Base-by-base conservation (phyloP, 805 yeast species). In the Saturnispora halmiae region DNA sequence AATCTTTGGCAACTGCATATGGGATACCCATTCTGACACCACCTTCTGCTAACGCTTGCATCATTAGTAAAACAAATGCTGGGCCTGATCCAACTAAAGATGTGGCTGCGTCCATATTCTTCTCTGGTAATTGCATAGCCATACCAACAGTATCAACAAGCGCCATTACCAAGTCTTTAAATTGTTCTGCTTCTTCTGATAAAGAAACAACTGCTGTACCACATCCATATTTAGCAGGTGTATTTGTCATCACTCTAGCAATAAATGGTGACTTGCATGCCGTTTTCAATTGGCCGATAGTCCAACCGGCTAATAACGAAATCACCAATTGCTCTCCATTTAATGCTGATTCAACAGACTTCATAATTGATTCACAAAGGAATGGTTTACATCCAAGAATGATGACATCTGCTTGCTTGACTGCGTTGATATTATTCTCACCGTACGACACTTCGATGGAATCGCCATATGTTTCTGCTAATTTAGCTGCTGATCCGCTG, bases 11-110 rank as follows among this genome's bases (percentile, higher is more conserved):
- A 44, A 79, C 78, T 32, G 79, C 79, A 54, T 75, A 81, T 19
- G 96, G 96, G 48, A 92, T 74, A 1, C 98, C 98, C 88, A 85
- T 79, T 59, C 84, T 74, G 40, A 92, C 81, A 11, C 95, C 98
- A 46, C 96, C 95, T 54, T 92, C 98, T 51, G 84, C 79, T 63
- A 92, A 64, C 0, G 95, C 79, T 65, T 92, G 97, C 70, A 90
- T 70, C 77, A 90, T 79, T 51, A 87, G 66, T 52, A 88, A 69
- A 38, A 85, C 82, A 59, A 90, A 92, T 0, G 98, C 98, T 1
- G 97, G 96, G 1, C 95, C 98, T 2, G 96, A 85, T 1, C 98
- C 98, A 42, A 92, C 86, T 36, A 92, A 70, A 0, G 96, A 82
- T 7, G 97, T 90, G 31, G 95, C 94, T 4, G 90, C 95, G 58